These are phyloP conservation scores for Lactarius deliciosus DNA, from an alignment of 768 basidiomycete genomes.

Conservation along the genomic window DNA sequence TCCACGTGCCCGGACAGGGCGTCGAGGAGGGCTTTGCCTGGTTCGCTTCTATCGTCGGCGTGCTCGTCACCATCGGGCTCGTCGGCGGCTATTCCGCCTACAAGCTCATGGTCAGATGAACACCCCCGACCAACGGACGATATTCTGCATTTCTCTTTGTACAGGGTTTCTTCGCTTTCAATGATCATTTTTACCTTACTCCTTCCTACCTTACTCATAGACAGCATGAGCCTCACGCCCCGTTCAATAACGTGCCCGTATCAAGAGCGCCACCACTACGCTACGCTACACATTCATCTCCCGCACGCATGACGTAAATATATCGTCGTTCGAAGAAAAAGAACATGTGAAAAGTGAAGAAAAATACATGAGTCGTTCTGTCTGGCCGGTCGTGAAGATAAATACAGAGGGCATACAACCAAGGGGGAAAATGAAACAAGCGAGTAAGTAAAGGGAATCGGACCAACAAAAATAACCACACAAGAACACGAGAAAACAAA, in stretches of 20 bases:
- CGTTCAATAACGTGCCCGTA: neutral
- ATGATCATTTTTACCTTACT: no score
- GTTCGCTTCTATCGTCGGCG: slow-evolving; percentile 86
- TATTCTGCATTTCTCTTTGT: no score
- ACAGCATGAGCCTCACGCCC: neutral
- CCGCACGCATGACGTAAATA: neutral
- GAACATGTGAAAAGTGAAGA: slow-evolving; percentile 3
- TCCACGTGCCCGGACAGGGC: slow-evolving; percentile 89
- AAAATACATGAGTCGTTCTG: slow-evolving; percentile 5
- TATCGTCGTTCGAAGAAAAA: slow-evolving; percentile 6
- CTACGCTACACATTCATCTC: slow-evolving; percentile 10
- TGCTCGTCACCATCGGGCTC: slow-evolving; percentile 75
- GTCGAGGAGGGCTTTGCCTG: slow-evolving; percentile 62
- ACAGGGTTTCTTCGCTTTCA: no score
- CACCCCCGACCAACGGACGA: no score
- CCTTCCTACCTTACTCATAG: neutral
- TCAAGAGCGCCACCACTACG: neutral
- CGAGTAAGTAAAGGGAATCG: neutral
- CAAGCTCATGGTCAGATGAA: slow-evolving; percentile 57
- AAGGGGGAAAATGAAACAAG: neutral
- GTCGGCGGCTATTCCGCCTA: slow-evolving; percentile 81
- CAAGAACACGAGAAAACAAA: neutral
- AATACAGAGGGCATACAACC: slow-evolving; percentile 1
- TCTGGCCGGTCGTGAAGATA: slow-evolving; percentile 1
- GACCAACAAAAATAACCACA: neutral